phyloP scores from a whole-genome alignment of 2,329 filamentous ascomycete species.

The Aspergillus spinulosporus region DNA sequence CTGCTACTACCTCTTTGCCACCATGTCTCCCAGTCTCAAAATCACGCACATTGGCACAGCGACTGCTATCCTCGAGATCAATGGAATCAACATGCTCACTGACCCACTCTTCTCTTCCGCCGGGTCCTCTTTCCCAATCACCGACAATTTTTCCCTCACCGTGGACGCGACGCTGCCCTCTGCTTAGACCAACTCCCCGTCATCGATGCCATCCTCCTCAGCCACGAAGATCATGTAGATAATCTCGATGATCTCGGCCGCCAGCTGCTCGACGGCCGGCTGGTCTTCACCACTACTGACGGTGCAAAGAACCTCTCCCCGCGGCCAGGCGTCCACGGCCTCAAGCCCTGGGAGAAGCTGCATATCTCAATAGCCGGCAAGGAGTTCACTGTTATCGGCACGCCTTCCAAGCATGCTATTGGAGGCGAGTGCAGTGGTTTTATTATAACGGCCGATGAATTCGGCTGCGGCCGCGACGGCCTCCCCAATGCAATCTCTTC shows the following conservation, averaged over 20 bases:
- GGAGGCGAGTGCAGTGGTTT: conserved; percentile 49
- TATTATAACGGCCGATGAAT: conserved; percentile 37
- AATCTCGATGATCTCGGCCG: conserved; percentile 51
- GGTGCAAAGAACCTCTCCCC: conserved; percentile 45
- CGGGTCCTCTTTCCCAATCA: too few relatives aligned
- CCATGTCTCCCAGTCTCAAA: too few relatives aligned
- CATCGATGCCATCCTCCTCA: conserved; percentile 50
- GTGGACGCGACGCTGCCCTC: conserved; percentile 3
- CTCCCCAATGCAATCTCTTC: conserved; percentile 49
- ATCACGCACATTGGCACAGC: too few relatives aligned
- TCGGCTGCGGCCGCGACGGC: conserved; percentile 37
- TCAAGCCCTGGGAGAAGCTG: conserved; percentile 42
- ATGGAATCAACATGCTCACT: not conserved
- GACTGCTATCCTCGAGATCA: too few relatives aligned
- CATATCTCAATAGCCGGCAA: conserved; percentile 27
- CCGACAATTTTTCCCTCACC: not conserved
- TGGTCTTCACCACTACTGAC: conserved; percentile 47
- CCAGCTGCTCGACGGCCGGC: conserved; percentile 45
- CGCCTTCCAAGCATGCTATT: conserved; percentile 47
- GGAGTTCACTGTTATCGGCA: conserved; percentile 43
- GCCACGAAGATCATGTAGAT: conserved; percentile 52
- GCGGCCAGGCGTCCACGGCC: conserved; percentile 36
- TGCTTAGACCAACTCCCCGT: conserved; percentile 34
- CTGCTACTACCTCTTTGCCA: too few relatives aligned
- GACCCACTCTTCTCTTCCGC: too few relatives aligned